Conservation (phyloP, 2,329 filamentous ascomycete species). For the Aspergillus sergii region DNA sequence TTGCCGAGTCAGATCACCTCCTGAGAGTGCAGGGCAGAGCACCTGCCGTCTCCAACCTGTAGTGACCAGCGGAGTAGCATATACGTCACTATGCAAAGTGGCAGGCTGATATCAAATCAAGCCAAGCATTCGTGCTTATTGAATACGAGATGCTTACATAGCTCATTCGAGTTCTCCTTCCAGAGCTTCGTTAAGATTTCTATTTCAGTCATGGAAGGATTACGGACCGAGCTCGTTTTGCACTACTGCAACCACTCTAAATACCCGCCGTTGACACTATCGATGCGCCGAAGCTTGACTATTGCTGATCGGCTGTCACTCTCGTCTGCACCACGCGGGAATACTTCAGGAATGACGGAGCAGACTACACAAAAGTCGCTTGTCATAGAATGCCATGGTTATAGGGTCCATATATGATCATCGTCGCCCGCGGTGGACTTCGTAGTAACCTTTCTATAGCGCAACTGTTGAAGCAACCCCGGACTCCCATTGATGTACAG, state of each 20-base stretch:
- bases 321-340: neutral
- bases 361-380: neutral
- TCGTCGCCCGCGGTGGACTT: neutral
- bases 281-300: conserved; percentile 1
- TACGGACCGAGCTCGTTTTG: neutral
- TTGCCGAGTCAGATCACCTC: neutral
- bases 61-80: neutral
- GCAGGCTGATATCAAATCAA: neutral
- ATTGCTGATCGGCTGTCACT: conserved; percentile 4
- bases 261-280: neutral
- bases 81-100: neutral
- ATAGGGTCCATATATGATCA: neutral
- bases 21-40: neutral
- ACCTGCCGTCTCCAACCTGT: neutral
- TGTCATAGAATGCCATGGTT: neutral
- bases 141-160: neutral
- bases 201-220: conserved; percentile 1
- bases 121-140: neutral
- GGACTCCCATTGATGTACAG: neutral
- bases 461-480: too few relatives aligned
- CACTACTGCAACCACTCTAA: neutral
- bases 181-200: conserved; percentile 4
- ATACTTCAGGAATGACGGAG: neutral
- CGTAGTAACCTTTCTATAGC: neutral
- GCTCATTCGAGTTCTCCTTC: neutral